Evolutionary conservation across 306 rosid species (phyloP).

Genomic region (Boehmeria nivea): DNA sequence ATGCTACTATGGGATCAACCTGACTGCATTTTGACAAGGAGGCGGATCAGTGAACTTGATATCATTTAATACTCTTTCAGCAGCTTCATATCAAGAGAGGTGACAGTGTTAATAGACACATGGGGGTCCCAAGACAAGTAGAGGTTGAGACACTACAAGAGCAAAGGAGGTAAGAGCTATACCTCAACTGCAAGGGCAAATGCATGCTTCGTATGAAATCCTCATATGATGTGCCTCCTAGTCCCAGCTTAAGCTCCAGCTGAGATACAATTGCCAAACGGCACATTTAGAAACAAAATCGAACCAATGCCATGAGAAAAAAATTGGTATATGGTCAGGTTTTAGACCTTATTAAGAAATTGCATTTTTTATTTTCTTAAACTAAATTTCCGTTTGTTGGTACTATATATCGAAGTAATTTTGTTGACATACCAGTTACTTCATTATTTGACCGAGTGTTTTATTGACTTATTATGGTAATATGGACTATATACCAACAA

Average conservation of each 20-base stretch:
- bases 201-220: conserved; percentile 72
- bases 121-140: not conserved
- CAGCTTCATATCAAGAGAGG: conserved; percentile 9
- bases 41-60: too few species aligned
- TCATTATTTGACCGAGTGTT: too few species aligned
- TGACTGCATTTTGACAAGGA: conserved; percentile 51
- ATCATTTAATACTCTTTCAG: conserved; percentile 7
- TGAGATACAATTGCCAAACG: conserved; percentile 23
- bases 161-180: conserved; percentile 21
- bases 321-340: too few species aligned
- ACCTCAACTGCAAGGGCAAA: conserved; percentile 98
- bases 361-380: too few species aligned
- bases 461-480: too few species aligned
- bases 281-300: conserved; percentile 14
- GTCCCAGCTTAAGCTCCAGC: conserved; percentile 94
- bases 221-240: conserved; percentile 92
- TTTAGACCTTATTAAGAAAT: too few species aligned
- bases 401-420: too few species aligned
- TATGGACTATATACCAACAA: too few species aligned
- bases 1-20: conserved; percentile 98
- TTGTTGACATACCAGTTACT: too few species aligned
- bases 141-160: not conserved
- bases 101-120: not conserved
- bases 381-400: too few species aligned
- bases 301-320: too few species aligned